Conservation (phyloP, 1,139 yeast genomes). For the Protomyces inundatus region DNA sequence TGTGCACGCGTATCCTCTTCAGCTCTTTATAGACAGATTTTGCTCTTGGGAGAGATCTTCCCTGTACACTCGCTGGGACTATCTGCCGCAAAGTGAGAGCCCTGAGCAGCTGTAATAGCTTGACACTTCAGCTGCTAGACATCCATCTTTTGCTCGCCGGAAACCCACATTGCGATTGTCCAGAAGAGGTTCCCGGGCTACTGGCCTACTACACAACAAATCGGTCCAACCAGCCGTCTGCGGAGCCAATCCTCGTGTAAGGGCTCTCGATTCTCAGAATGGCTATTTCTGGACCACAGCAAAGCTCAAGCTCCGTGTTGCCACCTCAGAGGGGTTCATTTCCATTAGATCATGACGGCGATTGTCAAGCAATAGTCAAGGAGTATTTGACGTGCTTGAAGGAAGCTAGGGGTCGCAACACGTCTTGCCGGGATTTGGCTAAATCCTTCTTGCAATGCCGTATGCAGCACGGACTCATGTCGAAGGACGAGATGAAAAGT, state of each 20-base stretch:
- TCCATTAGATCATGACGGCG: conserved; percentile 28
- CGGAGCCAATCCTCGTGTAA: not conserved
- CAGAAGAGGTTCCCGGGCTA: too few species aligned
- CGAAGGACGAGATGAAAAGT: conserved; percentile 24
- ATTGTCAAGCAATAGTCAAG: conserved; percentile 22
- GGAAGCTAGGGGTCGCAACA: conserved; percentile 8
- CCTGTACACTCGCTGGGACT: too few species aligned
- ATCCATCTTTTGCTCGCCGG: too few species aligned
- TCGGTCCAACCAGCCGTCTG: too few species aligned
- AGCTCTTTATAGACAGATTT: too few species aligned
- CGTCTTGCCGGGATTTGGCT: conserved; percentile 24
- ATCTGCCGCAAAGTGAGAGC: too few species aligned
- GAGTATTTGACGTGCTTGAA: conserved; percentile 23
- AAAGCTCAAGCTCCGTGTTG: conserved; percentile 7
- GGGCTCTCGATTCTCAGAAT: conserved; percentile 7
- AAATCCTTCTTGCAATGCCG: conserved; percentile 27
- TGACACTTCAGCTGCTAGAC: too few species aligned
- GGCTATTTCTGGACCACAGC: conserved; percentile 13
- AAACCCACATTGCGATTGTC: too few species aligned
- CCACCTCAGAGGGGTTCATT: conserved; percentile 28
- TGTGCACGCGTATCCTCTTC: too few species aligned
- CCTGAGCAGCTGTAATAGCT: too few species aligned
- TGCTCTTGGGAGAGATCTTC: too few species aligned
- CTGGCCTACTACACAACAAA: too few species aligned
- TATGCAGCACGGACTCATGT: conserved; percentile 26